A percentile compares a stretch with the other conserved stretches of the same genome.
Evolutionary conservation across 352 stramenopile species (phyloP).

Genomic region (Aphanomyces stellatus): DNA sequence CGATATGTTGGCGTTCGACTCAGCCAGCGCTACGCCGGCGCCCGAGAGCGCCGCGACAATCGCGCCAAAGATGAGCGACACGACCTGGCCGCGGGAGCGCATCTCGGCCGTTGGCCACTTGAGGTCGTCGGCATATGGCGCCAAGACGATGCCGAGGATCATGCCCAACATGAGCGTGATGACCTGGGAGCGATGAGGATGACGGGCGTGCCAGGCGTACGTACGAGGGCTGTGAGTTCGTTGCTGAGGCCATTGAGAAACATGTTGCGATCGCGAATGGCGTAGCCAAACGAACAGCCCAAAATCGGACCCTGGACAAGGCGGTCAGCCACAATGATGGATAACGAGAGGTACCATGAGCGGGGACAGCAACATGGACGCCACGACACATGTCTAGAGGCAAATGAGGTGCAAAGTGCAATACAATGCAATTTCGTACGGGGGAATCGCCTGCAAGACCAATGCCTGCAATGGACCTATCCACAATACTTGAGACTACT

Average conservation of each 20-base stretch:
- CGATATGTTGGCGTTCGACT: slow-evolving; percentile 84
- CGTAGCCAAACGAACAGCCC: slow-evolving; percentile 73
- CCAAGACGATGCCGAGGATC: slow-evolving; percentile 70
- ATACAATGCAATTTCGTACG: slow-evolving; percentile 24
- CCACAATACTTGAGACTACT: too few species aligned
- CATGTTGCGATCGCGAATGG: slow-evolving; percentile 63
- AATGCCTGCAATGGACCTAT: slow-evolving; percentile 69
- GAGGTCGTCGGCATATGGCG: slow-evolving; percentile 60
- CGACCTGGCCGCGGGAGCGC: slow-evolving; percentile 61
- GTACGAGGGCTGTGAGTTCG: slow-evolving; percentile 67
- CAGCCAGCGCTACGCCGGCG: slow-evolving; percentile 62
- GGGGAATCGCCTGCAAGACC: slow-evolving; percentile 64
- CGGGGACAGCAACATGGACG: slow-evolving; percentile 80
- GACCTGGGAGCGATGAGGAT: slow-evolving; percentile 25
- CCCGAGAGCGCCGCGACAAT: slow-evolving; percentile 70
- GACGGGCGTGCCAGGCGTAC: background rate
- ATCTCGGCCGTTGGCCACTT: slow-evolving; percentile 74
- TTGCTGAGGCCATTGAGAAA: slow-evolving; percentile 82
- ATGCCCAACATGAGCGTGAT: slow-evolving; percentile 73
- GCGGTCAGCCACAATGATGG: background rate
- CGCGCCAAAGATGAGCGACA: slow-evolving; percentile 71
- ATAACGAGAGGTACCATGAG: slow-evolving; percentile 50
- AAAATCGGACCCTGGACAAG: slow-evolving; percentile 58
- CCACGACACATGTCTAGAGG: slow-evolving; percentile 68
- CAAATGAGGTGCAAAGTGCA: background rate